Percentiles rank a stretch among this genome's conserved stretches.
These are phyloP conservation scores for Alternaria sp. DNA, from an alignment of 2,329 filamentous ascomycete genomes.

Conservation along the genomic window DNA sequence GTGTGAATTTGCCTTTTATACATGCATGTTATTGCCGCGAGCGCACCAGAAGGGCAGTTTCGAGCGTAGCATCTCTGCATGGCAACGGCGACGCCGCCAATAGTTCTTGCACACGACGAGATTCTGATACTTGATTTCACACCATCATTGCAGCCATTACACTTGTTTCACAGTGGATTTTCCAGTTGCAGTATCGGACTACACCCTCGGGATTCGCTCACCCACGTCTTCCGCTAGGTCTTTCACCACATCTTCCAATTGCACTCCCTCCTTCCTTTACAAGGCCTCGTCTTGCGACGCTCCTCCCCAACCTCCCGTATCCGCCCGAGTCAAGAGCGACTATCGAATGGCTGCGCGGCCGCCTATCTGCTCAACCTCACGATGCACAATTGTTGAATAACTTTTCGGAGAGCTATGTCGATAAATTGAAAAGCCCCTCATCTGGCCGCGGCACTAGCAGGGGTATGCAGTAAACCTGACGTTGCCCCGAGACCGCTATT, in stretches of 20 bases:
- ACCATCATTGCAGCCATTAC: conserved; percentile 1
- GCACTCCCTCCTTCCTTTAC: neutral
- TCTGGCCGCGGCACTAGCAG: conserved; percentile 29
- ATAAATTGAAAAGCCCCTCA: conserved; percentile 29
- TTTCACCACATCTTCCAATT: neutral
- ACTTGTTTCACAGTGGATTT: neutral
- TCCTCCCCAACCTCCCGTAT: conserved; percentile 1
- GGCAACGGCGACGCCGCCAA: conserved; percentile 24
- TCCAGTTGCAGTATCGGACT: neutral
- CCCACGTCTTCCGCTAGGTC: neutral
- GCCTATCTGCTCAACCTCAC: conserved; percentile 18
- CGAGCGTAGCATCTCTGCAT: conserved; percentile 26
- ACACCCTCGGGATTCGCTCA: neutral
- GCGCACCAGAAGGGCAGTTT: conserved; percentile 21
- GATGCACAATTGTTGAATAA: conserved; percentile 45
- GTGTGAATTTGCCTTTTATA: conserved; percentile 28
- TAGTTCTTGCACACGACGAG: conserved; percentile 13
- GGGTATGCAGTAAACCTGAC: conserved; percentile 23
- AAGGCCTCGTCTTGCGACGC: neutral
- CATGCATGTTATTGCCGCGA: conserved; percentile 21
- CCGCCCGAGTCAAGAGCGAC: conserved; percentile 3
- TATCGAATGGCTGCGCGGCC: conserved; percentile 12
- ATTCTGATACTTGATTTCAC: neutral
- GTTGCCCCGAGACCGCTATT: conserved; percentile 24
- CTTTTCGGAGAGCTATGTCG: conserved; percentile 33